Evolutionary conservation across 345 rosid genomes (phyloP).

Genomic region (Eutrema heterophyllum): DNA sequence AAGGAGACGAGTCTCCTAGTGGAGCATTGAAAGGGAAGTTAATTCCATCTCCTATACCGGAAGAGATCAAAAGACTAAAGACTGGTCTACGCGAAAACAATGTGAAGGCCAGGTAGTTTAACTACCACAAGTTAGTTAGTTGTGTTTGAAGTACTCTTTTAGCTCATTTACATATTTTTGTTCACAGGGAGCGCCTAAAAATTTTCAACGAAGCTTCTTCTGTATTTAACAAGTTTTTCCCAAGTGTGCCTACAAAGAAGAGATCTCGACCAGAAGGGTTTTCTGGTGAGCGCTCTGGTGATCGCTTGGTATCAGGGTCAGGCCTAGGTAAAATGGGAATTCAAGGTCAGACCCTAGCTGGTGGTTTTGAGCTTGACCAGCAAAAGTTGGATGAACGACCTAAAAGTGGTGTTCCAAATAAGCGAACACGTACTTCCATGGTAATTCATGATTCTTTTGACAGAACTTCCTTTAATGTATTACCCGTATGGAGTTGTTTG

Average conservation of each 20-base stretch:
- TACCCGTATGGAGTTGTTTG: background rate
- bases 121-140: constrained; percentile 4
- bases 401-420: constrained; percentile 64
- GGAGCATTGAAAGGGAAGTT: constrained; percentile 56
- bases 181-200: constrained; percentile 71
- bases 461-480: background rate
- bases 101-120: constrained; percentile 78
- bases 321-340: constrained; percentile 67
- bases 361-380: constrained; percentile 69
- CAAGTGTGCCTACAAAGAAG: constrained; percentile 66
- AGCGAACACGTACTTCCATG: constrained; percentile 90
- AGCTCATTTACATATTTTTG: constrained; percentile 30
- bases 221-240: constrained; percentile 70
- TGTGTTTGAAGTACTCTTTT: constrained; percentile 15
- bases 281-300: constrained; percentile 55
- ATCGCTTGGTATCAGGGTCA: constrained; percentile 50
- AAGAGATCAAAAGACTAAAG: constrained; percentile 71
- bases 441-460: constrained; percentile 31
- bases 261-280: constrained; percentile 74
- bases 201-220: constrained; percentile 75
- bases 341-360: constrained; percentile 49
- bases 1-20: constrained; percentile 64
- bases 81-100: constrained; percentile 55
- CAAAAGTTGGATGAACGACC: constrained; percentile 70
- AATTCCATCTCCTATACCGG: constrained; percentile 45